Evolutionary conservation across 108 stramenopile genomes (phyloP), one percentile per base, ranked within the genome.

Genomic region (Cyclotella cryptica): DNA sequence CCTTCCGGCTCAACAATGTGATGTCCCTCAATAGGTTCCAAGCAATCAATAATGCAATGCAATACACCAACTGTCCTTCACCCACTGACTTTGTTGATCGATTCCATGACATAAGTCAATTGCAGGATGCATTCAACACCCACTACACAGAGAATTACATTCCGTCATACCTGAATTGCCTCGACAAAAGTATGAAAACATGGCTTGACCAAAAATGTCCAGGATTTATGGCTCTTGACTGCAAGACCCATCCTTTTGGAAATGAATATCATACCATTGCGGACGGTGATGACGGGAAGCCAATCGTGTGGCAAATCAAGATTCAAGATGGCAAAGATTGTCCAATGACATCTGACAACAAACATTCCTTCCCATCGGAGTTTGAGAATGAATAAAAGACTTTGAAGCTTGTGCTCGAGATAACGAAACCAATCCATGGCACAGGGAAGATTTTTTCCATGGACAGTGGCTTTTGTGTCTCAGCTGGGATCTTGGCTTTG

Each of bases 261-360:
- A 74, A 74, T 19, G 72, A 74, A 64, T 64, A 66, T 19, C 72
- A 74, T 42, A 74, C 72, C 15, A 74, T 74, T 43, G 30, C 39
- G 13, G 62, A 66, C 26, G 72, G 72, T 14, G 63, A 65, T 39
- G 15, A 59, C 27, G 61, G 66, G 22, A 27, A 12, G 21, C 66
- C 61, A 21, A 72, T 72, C 21, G 22, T 72, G 71, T 72, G 58
- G 60, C 18, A 41, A 26, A 26, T 58, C 18, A 45, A 72, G 19
- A 7, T 72, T 59, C 41, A 45, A 7, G 71, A 72, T 15, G 71
- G 71, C 4, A 72, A 72, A 30, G 71, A 72, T 62, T 57, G 71
- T 13, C 71, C 71, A 24, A 65, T 40, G 66, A 55, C 46, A 17
- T 17, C 26, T 6, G 43, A 54, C 41, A 30, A 39, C 21, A 17